Conservation (phyloP, 2,329 filamentous ascomycete species). For the Elsinoe batatas region DNA sequence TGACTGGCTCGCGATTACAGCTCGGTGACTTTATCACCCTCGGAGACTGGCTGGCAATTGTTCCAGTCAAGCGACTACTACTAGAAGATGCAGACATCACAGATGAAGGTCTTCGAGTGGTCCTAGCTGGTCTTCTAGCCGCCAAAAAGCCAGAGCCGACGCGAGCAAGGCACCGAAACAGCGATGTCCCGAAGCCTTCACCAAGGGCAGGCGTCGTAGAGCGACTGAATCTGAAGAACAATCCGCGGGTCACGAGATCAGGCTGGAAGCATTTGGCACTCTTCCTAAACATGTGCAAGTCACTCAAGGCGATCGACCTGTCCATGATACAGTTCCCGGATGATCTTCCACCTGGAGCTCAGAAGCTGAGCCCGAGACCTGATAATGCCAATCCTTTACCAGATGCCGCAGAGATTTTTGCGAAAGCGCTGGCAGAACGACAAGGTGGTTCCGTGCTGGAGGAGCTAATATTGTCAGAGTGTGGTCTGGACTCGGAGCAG, state of each 20-base stretch:
- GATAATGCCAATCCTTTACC: constrained; percentile 17
- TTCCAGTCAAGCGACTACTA: constrained; percentile 77
- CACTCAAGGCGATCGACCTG: constrained; percentile 75
- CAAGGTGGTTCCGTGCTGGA: constrained; percentile 68
- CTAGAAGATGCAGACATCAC: constrained; percentile 79
- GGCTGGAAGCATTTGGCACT: constrained; percentile 88
- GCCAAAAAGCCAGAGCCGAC: constrained; percentile 54
- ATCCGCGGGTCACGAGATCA: constrained; percentile 68
- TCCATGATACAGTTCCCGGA: constrained; percentile 73
- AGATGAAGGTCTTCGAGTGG: constrained; percentile 76
- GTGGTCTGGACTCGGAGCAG: constrained; percentile 59
- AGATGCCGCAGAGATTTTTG: constrained; percentile 57
- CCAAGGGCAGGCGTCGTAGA: constrained; percentile 66
- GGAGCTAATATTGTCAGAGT: constrained; percentile 74
- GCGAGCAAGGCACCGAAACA: constrained; percentile 23
- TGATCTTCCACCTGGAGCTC: constrained; percentile 21
- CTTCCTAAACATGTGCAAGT: constrained; percentile 82
- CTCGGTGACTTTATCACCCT: constrained; percentile 76
- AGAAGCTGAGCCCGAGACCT: constrained; percentile 17
- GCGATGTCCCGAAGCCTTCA: constrained; percentile 16
- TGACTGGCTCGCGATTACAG: constrained; percentile 76
- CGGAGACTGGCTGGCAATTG: constrained; percentile 87
- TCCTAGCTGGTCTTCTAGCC: constrained; percentile 76
- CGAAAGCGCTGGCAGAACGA: constrained; percentile 66
- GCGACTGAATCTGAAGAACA: constrained; percentile 80